Conservation (phyloP, 176 grass and related monocot species). For the Neostapfia colusana region DNA sequence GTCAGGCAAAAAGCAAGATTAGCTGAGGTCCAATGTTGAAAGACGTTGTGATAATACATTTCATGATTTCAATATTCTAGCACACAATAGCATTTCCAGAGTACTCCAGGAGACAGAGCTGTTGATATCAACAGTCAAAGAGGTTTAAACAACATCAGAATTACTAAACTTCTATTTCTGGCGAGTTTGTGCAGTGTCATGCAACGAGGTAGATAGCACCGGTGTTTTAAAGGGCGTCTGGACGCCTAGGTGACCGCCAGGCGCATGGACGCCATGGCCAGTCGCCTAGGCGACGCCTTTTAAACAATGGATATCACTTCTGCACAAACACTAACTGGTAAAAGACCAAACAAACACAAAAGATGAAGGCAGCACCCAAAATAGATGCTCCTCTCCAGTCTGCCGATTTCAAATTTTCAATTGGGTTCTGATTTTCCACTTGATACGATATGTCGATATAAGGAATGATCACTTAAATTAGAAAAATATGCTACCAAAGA, state of each 20-base stretch:
- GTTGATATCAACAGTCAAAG: neutral
- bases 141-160: neutral
- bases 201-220: neutral
- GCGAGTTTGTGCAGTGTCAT: neutral
- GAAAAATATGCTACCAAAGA: neutral
- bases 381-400: neutral
- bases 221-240: no score
- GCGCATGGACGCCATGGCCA: no score
- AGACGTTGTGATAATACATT: neutral
- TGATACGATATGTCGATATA: no score
- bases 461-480: neutral
- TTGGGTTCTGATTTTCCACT: neutral
- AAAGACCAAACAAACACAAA: constrained; percentile 1
- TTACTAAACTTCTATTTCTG: neutral
- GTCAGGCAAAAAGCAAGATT: neutral
- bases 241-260: no score
- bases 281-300: no score
- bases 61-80: no score
- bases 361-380: constrained; percentile 1
- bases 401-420: neutral
- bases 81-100: neutral
- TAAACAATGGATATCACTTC: no score
- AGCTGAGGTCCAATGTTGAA: neutral
- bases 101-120: neutral
- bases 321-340: neutral